Evolutionary conservation across 345 rosid species (phyloP).

Genomic region (Eucalyptus decipiens): DNA sequence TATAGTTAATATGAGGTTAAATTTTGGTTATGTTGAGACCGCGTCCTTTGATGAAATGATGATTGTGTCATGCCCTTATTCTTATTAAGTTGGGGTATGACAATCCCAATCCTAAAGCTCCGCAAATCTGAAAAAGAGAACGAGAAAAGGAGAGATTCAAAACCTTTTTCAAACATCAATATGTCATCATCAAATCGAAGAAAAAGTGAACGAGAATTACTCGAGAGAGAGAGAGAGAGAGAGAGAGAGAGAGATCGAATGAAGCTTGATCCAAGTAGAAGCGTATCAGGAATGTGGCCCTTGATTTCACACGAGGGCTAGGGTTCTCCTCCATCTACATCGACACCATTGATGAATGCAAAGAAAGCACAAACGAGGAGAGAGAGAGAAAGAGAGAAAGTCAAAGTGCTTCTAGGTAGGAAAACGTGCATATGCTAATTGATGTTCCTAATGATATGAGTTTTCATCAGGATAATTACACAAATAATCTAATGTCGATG

Average conservation of each 20-base stretch:
- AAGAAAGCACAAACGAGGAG: too few species aligned
- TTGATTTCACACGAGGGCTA: neutral
- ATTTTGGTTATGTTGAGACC: too few species aligned
- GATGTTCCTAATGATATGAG: too few species aligned
- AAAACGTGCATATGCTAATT: too few species aligned
- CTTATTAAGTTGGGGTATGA: too few species aligned
- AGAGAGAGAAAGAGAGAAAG: neutral
- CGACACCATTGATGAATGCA: neutral
- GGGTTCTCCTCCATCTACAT: neutral
- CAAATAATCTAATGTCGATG: too few species aligned
- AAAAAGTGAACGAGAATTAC: conserved; percentile 1
- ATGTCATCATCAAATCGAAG: neutral
- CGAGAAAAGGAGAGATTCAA: neutral
- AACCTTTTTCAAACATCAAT: neutral
- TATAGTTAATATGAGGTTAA: accelerated
- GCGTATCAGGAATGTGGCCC: conserved; percentile 44
- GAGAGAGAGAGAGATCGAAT: too few species aligned
- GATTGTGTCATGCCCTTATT: too few species aligned
- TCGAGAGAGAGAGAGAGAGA: neutral
- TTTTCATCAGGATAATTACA: too few species aligned
- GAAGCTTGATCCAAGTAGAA: conserved; percentile 21
- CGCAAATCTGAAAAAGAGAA: conserved; percentile 34
- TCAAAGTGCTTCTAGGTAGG: neutral
- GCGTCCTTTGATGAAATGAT: too few species aligned
- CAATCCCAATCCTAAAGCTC: conserved; percentile 45